Conservation (phyloP, 73 alveolate species). For the Diophrys sp. region DNA sequence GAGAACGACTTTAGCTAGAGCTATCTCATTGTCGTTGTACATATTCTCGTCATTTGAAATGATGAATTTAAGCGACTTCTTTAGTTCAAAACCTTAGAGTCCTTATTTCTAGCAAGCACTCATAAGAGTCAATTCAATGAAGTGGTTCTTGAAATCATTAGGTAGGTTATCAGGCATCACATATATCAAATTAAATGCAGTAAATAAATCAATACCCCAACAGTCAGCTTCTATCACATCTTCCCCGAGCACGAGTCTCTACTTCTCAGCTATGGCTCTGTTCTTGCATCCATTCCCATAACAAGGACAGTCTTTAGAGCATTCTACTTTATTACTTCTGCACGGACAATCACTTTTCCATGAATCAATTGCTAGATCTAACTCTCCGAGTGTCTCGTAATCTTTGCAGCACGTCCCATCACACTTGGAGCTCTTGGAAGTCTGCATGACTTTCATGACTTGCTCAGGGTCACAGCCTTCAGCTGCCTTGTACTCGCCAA, state of each 20-base stretch:
- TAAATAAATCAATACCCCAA: slow-evolving; percentile 97
- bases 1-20: slow-evolving; percentile 71
- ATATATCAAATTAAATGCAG: slow-evolving; percentile 81
- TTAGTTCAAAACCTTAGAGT: slow-evolving; percentile 79
- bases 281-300: slow-evolving; percentile 68
- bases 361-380: slow-evolving; percentile 3
- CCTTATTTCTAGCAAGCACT: slow-evolving; percentile 72
- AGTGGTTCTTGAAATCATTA: slow-evolving; percentile 62
- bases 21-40: slow-evolving; percentile 64
- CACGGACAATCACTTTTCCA: slow-evolving; percentile 35
- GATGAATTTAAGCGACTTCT: slow-evolving; percentile 73
- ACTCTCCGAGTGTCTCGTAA: slow-evolving; percentile 16
- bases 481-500: slow-evolving; percentile 10
- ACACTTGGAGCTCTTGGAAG: slow-evolving; percentile 13
- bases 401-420: slow-evolving; percentile 15
- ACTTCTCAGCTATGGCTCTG: slow-evolving; percentile 68
- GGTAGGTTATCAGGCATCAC: slow-evolving; percentile 79
- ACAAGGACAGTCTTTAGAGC: slow-evolving; percentile 80
- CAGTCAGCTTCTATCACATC: slow-evolving; percentile 89
- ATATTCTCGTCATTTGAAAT: slow-evolving; percentile 51
- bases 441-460: background rate
- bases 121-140: slow-evolving; percentile 78
- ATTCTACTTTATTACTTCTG: slow-evolving; percentile 65
- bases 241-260: slow-evolving; percentile 58
- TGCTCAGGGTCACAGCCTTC: slow-evolving; percentile 1